Conservation (phyloP, 139 green algal genomes). For the Picochlorum sp. region DNA sequence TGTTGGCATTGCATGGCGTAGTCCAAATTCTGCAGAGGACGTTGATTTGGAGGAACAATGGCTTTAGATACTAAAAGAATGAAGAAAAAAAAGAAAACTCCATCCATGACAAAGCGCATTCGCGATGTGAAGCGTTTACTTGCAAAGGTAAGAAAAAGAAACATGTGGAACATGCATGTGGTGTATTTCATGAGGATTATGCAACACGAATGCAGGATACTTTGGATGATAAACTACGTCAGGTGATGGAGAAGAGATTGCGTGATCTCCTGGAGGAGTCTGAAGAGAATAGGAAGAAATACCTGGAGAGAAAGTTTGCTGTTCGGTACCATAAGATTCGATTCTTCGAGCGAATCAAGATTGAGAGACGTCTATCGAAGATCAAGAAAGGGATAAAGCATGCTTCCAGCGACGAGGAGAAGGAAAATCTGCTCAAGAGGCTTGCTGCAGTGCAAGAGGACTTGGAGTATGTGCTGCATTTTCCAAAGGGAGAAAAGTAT, state of each 20-base stretch:
- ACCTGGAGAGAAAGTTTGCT: slow-evolving; percentile 53
- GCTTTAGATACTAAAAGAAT: slow-evolving; percentile 15
- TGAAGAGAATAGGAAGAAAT: slow-evolving; percentile 18
- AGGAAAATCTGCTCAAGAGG: not conserved
- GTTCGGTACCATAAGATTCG: slow-evolving; percentile 69
- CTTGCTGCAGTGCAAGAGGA: slow-evolving; percentile 41
- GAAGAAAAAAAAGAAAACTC: slow-evolving; percentile 10
- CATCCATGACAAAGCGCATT: slow-evolving; percentile 54
- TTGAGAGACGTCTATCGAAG: slow-evolving; percentile 57
- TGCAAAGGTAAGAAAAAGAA: slow-evolving; percentile 30
- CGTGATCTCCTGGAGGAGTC: slow-evolving; percentile 28
- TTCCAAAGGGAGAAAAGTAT: slow-evolving; percentile 79
- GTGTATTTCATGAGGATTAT: not conserved
- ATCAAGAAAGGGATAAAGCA: slow-evolving; percentile 27
- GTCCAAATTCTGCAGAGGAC: not conserved
- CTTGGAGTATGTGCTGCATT: slow-evolving; percentile 76
- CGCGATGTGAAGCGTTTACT: slow-evolving; percentile 48
- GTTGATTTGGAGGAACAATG: not conserved
- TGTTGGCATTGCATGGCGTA: not conserved
- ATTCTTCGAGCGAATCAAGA: slow-evolving; percentile 83
- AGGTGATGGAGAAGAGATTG: slow-evolving; percentile 49
- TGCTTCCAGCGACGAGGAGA: not conserved
- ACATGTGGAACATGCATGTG: not conserved
- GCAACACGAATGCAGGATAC: not conserved
- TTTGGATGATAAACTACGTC: slow-evolving; percentile 12